Conservation (phyloP, 208 protist species). For the Phytomonas sp. region DNA sequence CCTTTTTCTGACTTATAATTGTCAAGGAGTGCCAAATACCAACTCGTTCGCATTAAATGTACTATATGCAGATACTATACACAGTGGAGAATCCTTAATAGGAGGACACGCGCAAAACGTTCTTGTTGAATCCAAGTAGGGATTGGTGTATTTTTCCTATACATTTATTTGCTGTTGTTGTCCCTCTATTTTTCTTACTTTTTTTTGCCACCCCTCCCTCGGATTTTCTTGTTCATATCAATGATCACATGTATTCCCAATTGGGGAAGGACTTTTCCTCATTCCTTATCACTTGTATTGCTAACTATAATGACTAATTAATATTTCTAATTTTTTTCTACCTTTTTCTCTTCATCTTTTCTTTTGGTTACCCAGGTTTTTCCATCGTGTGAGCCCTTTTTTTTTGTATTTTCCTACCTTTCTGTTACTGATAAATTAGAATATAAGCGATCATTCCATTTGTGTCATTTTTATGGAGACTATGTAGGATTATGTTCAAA, state of each 20-base stretch:
- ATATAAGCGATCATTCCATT: not conserved
- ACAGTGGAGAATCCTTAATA: not conserved
- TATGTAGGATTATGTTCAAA: constrained; percentile 1
- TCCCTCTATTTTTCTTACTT: constrained; percentile 6
- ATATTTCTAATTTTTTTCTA: not conserved
- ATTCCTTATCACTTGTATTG: not conserved
- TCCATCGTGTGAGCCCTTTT: not conserved
- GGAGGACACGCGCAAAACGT: not conserved
- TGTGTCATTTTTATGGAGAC: not conserved
- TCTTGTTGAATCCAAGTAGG: not conserved
- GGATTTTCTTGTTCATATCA: not conserved
- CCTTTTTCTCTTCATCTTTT: not conserved
- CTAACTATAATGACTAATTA: not conserved
- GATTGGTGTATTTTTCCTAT: constrained; percentile 1
- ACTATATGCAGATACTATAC: not conserved
- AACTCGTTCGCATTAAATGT: not conserved
- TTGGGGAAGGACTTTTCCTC: not conserved
- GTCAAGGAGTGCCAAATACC: not conserved
- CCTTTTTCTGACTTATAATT: not conserved
- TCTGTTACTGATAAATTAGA: not conserved
- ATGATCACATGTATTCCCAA: not conserved
- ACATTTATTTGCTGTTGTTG: not conserved
- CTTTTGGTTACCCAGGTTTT: not conserved
- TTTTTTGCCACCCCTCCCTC: too few relatives aligned
- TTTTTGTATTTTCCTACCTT: not conserved